These are phyloP conservation scores for Alternaria sp. DNA, from an alignment of 2,329 filamentous ascomycete species.

Conservation along the genomic window DNA sequence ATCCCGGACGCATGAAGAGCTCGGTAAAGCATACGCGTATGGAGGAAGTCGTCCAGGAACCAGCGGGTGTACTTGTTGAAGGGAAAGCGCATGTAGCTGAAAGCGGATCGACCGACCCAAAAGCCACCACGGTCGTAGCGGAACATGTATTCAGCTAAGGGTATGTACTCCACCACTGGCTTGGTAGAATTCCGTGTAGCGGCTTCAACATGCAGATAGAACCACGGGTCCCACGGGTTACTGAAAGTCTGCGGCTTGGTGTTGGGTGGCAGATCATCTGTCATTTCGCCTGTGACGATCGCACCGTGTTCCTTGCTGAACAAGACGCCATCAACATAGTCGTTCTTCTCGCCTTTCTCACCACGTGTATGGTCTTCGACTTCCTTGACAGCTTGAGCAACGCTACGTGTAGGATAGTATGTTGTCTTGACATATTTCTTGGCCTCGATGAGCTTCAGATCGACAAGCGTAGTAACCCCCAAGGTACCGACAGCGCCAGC, in stretches of 20 bases:
- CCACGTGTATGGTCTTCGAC: constrained; percentile 48
- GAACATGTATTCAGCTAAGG: constrained; percentile 71
- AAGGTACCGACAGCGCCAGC: constrained; percentile 71
- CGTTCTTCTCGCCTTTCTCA: constrained; percentile 41
- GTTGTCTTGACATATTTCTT: constrained; percentile 58
- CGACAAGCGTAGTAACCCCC: constrained; percentile 67
- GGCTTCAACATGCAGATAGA: constrained; percentile 57
- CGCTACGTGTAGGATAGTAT: constrained; percentile 53
- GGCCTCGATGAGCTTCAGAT: constrained; percentile 55
- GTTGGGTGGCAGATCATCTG: constrained; percentile 41
- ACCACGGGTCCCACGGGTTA: constrained; percentile 57
- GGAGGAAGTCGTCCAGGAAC: constrained; percentile 67
- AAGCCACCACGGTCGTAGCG: constrained; percentile 74
- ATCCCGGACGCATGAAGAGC: constrained; percentile 68
- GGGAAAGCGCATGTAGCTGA: constrained; percentile 68
- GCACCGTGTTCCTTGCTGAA: constrained; percentile 53
- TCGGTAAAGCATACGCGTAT: constrained; percentile 70
- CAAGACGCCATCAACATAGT: constrained; percentile 60
- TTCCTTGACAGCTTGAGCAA: constrained; percentile 52
- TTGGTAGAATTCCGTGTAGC: constrained; percentile 41
- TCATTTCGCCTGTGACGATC: constrained; percentile 55
- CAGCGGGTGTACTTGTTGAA: constrained; percentile 70
- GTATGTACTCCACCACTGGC: constrained; percentile 62
- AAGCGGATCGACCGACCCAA: constrained; percentile 70
- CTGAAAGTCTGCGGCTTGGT: constrained; percentile 49